These are phyloP conservation scores for Neonothopanus nambi DNA, from an alignment of 1,284 basidiomycete species.

Conservation along the genomic window DNA sequence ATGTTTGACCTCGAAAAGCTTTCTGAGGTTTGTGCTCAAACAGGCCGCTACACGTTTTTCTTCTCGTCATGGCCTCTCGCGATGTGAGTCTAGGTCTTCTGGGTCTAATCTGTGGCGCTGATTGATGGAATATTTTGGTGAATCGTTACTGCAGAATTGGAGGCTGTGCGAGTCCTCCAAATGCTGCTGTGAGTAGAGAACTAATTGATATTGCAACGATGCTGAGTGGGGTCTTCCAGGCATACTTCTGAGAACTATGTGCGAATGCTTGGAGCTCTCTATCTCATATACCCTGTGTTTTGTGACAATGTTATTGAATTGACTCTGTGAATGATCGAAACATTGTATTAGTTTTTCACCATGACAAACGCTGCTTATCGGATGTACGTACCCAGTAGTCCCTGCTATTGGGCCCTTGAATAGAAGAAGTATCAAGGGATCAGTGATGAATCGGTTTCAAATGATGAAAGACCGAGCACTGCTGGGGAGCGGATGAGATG, in stretches of 20 bases:
- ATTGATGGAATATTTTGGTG: background rate
- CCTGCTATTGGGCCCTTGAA: no score
- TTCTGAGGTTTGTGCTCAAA: conserved; percentile 54
- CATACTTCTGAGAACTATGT: conserved; percentile 9
- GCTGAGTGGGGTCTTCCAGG: conserved; percentile 6
- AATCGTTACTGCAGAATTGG: conserved; percentile 45
- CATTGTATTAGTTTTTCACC: no score
- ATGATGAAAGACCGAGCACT: no score
- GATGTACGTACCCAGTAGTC: no score
- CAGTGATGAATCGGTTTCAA: no score
- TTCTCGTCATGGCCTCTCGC: conserved; percentile 74
- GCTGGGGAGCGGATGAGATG: background rate
- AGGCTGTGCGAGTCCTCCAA: conserved; percentile 67
- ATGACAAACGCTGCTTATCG: no score
- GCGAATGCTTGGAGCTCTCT: no score
- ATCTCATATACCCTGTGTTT: no score
- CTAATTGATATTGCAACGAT: background rate
- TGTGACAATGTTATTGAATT: no score
- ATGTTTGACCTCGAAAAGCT: conserved; percentile 70
- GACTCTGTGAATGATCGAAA: no score
- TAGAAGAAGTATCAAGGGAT: no score
- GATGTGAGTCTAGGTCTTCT: conserved; percentile 44
- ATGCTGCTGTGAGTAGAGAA: conserved; percentile 57
- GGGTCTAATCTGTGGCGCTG: background rate
- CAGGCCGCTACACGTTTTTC: conserved; percentile 67